Base-by-base conservation (phyloP, 2,329 filamentous ascomycete species). In the Neonectria ditissima region DNA sequence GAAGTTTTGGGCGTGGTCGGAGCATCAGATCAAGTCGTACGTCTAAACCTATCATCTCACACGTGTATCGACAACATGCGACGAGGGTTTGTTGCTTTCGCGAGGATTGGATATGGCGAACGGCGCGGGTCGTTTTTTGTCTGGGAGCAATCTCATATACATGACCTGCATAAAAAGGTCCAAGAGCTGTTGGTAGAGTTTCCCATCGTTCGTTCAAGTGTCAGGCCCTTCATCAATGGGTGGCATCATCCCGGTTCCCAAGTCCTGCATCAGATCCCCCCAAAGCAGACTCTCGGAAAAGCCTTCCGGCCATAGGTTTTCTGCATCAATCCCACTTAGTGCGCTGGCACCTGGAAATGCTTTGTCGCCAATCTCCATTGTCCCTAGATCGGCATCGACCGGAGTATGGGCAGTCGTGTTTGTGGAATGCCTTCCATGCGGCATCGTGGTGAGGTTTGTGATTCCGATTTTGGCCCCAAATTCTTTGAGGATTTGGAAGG, bases 1-100 rank as follows among this genome's bases (percentile, higher is more conserved):
- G 54, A 73, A 75, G 50, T 82, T 82, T 51, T 83, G 79, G 80
- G 69, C 77, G 4, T 83, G 81, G 81, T 77, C 74, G 1, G 76
- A 81, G 59, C 74, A 76, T 16, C 79, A 82, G 56, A 67, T 81
- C 8, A 71, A 70, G 66, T 57, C 67, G 5, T 74, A 73, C 43
- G 41, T 68, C 3, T 69, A 22, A 55, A 32, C 34, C 26, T 22
- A 8, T 6, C 20, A 41, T 53, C 5, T 22, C 20, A 32, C 18
- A 26, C n/a, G 8, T 28, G 26, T 37, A 7, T 20, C 6, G 16
- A 26, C 10, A 11, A 9, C 26, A 32, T n/a, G 4, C 18, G 18
- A 5, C 6, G n/a, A 50, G n/a, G 37, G n/a, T 20, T 14, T 4
- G 26, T 14, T n/a, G 45, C 14, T 20, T 30, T 32, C 45, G 22